Evolutionary conservation across 2,329 filamentous ascomycete species (phyloP), one percentile per base, ranked within the genome.

Genomic region (Alternaria sp.): DNA sequence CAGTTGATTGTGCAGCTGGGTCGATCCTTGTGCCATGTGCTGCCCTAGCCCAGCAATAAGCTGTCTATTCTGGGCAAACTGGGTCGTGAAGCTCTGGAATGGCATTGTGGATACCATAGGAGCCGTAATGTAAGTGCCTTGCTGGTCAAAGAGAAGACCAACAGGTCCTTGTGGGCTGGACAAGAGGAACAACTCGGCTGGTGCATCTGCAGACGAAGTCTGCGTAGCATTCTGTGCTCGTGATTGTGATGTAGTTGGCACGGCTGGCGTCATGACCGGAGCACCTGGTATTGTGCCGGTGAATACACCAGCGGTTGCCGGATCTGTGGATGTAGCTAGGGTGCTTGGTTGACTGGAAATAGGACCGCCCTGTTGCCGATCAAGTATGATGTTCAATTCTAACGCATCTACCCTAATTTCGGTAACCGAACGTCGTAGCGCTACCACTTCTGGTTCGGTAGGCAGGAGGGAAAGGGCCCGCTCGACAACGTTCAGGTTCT

Each of bases 141-240:
- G 66, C 44, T 77, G 74, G 30, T 78, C 72, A 52, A 76, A 78
- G 2, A 79, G 60, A 32, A 79, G 59, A 12, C 75, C 75, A 16
- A 78, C 74, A 0, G 76, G 75, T 7, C 77, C 77, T 42, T 77
- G 74, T 1, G 77, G 75, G 55, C 75, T 75, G 26, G 75, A 77
- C 0, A 79, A 68, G 9, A 78, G 65, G 52, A 78, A 79, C 7
- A 78, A 62, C 51, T 78, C 72, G 26, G 66, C 59, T 7, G 69
- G 70, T 7, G 66, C 58, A 30, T 65, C 59, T 30, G 72, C 38
- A 1, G 66, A 63, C 5, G 70, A 51, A 32, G 65, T 47, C 8
- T 53, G 65, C 4, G 57, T 12, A 9, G 46, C 34, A n/a, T 39
- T 51, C 20, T 59, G 54, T n/a, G 43, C 36, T 16, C 56, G 58